Evolutionary conservation across 192 early-diverging fungal genomes (phyloP).

Genomic region (Rhizophagus clarus): DNA sequence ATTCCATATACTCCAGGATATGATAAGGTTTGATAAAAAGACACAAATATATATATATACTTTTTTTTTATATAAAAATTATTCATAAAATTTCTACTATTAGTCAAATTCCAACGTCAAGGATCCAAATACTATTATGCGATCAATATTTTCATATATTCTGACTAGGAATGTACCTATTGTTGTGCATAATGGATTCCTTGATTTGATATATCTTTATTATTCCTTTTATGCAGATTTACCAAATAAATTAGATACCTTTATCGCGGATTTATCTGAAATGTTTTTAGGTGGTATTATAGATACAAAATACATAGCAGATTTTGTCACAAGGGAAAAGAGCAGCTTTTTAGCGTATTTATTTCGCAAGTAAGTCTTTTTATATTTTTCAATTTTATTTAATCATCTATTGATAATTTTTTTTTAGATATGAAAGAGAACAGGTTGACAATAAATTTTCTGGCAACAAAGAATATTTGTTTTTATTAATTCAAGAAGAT

Average conservation of each 20-base stretch:
- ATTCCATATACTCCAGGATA: constrained; percentile 76
- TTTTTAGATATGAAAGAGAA: constrained; percentile 34
- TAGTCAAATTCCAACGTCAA: constrained; percentile 45
- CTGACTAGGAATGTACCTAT: constrained; percentile 61
- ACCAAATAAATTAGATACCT: constrained; percentile 67
- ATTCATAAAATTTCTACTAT: neutral
- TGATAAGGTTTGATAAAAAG: constrained; percentile 35
- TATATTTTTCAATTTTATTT: neutral
- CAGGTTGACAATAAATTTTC: constrained; percentile 18
- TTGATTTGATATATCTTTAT: constrained; percentile 94
- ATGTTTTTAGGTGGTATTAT: constrained; percentile 89
- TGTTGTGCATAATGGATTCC: constrained; percentile 91
- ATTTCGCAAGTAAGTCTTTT: constrained; percentile 54
- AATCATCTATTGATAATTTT: neutral
- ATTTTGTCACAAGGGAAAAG: constrained; percentile 65
- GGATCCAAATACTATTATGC: constrained; percentile 48
- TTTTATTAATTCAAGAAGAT: constrained; percentile 5
- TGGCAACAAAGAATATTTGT: constrained; percentile 12
- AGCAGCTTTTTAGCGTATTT: constrained; percentile 73
- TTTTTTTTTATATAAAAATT: neutral
- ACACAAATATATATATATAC: too few relatives aligned
- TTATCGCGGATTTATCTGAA: constrained; percentile 73
- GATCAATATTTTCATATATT: constrained; percentile 59
- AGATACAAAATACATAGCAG: constrained; percentile 91
- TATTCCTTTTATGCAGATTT: constrained; percentile 83